A percentile compares a stretch with the other conserved stretches of the same genome.
phyloP scores from a whole-genome alignment of 2,329 filamentous ascomycete genomes.

The Colletotrichum sojae region DNA sequence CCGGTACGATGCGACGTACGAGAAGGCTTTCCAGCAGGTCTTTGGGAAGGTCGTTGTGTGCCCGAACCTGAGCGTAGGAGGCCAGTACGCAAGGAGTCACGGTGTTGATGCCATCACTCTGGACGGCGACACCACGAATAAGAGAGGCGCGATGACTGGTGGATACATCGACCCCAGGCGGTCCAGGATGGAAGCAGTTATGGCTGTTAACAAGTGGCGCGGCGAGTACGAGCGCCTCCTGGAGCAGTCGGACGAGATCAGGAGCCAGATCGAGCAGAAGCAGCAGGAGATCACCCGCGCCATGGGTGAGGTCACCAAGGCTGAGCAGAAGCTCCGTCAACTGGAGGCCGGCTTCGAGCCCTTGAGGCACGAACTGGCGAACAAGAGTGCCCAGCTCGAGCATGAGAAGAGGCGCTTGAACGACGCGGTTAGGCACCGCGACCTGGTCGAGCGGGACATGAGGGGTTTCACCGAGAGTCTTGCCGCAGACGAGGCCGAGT shows the following conservation, averaged over 20 bases:
- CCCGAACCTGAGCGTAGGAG: constrained; percentile 87
- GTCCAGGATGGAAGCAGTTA: constrained; percentile 89
- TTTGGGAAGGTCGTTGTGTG: constrained; percentile 97
- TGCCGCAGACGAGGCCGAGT: constrained; percentile 82
- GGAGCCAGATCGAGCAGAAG: constrained; percentile 79
- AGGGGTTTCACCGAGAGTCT: constrained; percentile 83
- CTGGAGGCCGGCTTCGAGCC: constrained; percentile 88
- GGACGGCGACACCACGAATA: constrained; percentile 95
- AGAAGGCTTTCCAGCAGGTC: constrained; percentile 91
- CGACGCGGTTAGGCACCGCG: constrained; percentile 73
- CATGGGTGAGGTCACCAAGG: constrained; percentile 86
- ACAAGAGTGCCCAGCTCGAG: constrained; percentile 81
- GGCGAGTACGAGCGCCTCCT: constrained; percentile 79
- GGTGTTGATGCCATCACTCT: constrained; percentile 93
- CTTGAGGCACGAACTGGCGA: constrained; percentile 81
- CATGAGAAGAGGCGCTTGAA: constrained; percentile 82
- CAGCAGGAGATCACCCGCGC: constrained; percentile 92
- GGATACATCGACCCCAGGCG: constrained; percentile 90
- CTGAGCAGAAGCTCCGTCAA: constrained; percentile 83
- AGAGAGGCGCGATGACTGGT: constrained; percentile 94
- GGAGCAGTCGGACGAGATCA: constrained; percentile 75
- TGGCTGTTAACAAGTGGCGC: constrained; percentile 80
- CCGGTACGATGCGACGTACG: constrained; percentile 81
- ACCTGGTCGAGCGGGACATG: constrained; percentile 81
- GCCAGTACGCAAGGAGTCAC: constrained; percentile 93